Evolutionary conservation across 2,329 filamentous ascomycete species (phyloP).

Genomic region (Aspergillus glaucus): DNA sequence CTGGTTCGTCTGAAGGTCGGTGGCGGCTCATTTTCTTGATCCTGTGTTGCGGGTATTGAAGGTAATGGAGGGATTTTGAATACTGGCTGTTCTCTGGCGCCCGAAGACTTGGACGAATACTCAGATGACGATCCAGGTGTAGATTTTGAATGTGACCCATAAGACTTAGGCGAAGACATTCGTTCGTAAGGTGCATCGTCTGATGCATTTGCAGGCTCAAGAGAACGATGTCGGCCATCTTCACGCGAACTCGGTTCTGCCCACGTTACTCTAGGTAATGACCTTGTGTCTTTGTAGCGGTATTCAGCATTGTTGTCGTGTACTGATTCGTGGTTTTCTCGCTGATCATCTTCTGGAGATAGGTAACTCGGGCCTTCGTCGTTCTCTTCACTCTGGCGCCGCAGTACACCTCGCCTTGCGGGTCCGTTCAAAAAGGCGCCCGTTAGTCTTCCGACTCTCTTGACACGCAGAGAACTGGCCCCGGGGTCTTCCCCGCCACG

Average conservation of each 20-base stretch:
- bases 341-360: conserved; percentile 21
- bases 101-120: conserved; percentile 34
- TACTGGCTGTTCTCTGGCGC: conserved; percentile 44
- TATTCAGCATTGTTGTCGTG: conserved; percentile 26
- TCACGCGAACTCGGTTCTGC: conserved; percentile 22
- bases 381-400: conserved; percentile 60
- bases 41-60: conserved; percentile 56
- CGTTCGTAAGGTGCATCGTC: conserved; percentile 27
- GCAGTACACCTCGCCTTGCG: conserved; percentile 63
- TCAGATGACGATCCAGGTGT: conserved; percentile 39
- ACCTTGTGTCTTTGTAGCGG: conserved; percentile 18
- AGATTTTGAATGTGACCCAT: conserved; percentile 30
- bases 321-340: not conserved
- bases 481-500: conserved; percentile 57
- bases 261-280: conserved; percentile 33
- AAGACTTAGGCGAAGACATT: conserved; percentile 29
- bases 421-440: conserved; percentile 76
- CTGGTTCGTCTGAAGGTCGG: conserved; percentile 62
- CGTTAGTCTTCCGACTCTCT: conserved; percentile 66
- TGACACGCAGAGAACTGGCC: conserved; percentile 67
- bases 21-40: conserved; percentile 80
- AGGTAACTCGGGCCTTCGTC: conserved; percentile 24
- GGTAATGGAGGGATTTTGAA: conserved; percentile 55
- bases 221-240: conserved; percentile 16
- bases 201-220: conserved; percentile 14